These are phyloP conservation scores for Piper longum DNA, from an alignment of 164 flowering plant species.

Conservation along the genomic window DNA sequence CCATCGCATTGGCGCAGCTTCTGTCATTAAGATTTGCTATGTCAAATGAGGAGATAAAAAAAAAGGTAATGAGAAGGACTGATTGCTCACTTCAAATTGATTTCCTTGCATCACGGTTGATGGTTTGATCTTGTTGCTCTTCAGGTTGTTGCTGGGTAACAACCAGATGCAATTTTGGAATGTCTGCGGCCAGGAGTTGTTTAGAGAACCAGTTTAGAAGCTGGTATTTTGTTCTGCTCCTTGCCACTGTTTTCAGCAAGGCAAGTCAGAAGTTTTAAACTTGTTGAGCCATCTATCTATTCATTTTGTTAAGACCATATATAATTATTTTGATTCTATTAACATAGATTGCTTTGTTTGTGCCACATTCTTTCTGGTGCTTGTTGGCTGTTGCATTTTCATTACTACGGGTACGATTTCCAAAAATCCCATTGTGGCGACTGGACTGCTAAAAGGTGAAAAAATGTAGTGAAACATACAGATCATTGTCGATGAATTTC, in stretches of 20 bases:
- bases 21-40: constrained; percentile 33
- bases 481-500: no score
- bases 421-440: no score
- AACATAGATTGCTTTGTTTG: no score
- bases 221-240: not conserved
- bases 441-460: no score
- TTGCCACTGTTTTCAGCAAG: not conserved
- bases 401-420: no score
- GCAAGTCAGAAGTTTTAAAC: no score
- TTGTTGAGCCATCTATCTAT: not conserved
- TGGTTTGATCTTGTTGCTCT: not conserved
- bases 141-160: not conserved
- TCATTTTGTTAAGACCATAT: not conserved
- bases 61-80: not conserved
- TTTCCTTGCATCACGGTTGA: not conserved
- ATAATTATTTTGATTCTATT: no score
- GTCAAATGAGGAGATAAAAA: constrained; percentile 16
- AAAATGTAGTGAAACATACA: no score
- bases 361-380: not conserved
- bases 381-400: not conserved
- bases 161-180: not conserved
- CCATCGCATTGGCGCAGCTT: constrained; percentile 33
- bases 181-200: not conserved
- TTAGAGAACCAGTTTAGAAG: not conserved
- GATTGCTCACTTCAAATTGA: not conserved